Conservation (phyloP, 306 rosid species). For the Fragaria vesca region DNA sequence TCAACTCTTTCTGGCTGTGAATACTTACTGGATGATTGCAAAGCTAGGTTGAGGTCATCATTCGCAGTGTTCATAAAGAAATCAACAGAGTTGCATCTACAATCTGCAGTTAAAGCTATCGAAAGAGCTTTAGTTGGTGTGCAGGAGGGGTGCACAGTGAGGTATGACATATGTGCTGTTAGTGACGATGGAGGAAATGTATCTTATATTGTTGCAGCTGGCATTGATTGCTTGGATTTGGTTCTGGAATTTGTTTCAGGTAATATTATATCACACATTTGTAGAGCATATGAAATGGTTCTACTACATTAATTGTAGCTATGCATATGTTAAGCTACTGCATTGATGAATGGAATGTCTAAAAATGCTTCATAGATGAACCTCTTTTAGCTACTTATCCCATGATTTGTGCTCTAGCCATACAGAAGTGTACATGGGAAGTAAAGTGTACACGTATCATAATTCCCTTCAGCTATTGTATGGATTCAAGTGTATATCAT, state of each 20-base stretch:
- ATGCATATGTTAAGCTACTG: neutral
- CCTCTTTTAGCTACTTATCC: neutral
- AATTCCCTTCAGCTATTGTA: neutral
- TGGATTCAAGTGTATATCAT: neutral
- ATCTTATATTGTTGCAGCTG: constrained; percentile 73
- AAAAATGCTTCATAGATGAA: neutral
- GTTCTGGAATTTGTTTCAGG: constrained; percentile 86
- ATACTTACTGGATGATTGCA: constrained; percentile 61
- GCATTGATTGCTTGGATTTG: constrained; percentile 78
- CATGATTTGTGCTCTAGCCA: neutral
- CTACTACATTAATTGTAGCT: neutral
- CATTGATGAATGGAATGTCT: neutral
- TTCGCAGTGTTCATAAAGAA: constrained; percentile 64
- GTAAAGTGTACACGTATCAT: neutral
- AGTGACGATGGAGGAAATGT: constrained; percentile 59
- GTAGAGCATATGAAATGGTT: constrained; percentile 9
- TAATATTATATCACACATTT: constrained; percentile 31
- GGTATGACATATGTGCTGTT: constrained; percentile 54
- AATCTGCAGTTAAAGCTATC: constrained; percentile 65
- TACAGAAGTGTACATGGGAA: neutral
- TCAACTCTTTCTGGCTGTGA: constrained; percentile 41
- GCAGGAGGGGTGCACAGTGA: constrained; percentile 47
- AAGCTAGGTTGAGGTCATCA: constrained; percentile 61
- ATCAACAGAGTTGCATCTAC: constrained; percentile 66
- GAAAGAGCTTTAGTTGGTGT: constrained; percentile 82